Evolutionary conservation across 148 eudicot genomes (phyloP).

Genomic region (Bassia scoparia): DNA sequence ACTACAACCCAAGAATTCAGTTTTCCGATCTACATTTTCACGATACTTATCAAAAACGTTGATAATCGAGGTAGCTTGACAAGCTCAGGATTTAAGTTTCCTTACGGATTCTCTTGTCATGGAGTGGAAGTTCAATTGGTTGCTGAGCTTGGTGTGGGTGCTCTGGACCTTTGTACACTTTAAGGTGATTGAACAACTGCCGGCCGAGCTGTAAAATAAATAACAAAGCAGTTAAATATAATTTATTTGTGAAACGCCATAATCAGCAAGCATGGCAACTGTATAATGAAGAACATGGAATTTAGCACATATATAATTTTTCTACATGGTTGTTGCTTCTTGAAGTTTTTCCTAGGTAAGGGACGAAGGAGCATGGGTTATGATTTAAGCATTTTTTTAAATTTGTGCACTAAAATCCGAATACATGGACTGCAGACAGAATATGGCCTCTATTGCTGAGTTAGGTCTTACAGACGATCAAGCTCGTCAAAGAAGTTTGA

Average conservation of each 20-base stretch:
- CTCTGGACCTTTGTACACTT: slow-evolving; percentile 80
- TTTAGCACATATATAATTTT: too few species aligned
- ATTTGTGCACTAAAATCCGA: neutral
- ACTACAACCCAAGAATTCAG: slow-evolving; percentile 15
- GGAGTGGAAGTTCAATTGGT: slow-evolving; percentile 69
- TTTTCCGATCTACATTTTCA: slow-evolving; percentile 17
- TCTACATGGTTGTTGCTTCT: too few species aligned
- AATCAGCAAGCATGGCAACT: neutral
- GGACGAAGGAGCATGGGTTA: neutral
- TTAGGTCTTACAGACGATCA: too few species aligned
- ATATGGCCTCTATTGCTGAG: neutral
- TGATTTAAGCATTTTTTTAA: neutral
- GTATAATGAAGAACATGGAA: too few species aligned
- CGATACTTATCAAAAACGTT: neutral
- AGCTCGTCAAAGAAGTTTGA: too few species aligned
- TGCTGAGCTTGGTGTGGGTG: slow-evolving; percentile 65
- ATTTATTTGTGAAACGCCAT: neutral
- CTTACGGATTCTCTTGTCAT: slow-evolving; percentile 80
- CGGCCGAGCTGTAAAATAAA: slow-evolving; percentile 69
- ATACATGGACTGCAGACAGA: slow-evolving; percentile 7
- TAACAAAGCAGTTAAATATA: neutral
- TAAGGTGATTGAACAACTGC: slow-evolving; percentile 76
- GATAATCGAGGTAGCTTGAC: neutral
- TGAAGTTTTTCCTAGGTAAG: neutral
- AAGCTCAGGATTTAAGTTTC: slow-evolving; percentile 29